Conservation (phyloP, 2,329 filamentous ascomycete genomes). For the Juglanconis sp. region DNA sequence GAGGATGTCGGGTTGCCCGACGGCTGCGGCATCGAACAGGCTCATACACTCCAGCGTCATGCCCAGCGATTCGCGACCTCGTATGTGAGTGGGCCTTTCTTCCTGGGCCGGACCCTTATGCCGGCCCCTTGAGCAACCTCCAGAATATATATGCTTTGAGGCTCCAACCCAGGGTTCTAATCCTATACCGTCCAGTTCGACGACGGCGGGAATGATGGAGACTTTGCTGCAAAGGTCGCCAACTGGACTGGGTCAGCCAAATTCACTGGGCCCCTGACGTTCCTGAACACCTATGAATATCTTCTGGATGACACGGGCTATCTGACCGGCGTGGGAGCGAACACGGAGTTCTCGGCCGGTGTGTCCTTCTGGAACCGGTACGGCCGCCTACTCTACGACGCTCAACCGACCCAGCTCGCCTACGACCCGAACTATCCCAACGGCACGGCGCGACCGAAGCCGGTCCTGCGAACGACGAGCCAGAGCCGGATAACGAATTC, state of each 20-base stretch:
- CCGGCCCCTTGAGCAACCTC: too few relatives aligned
- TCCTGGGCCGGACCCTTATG: too few relatives aligned
- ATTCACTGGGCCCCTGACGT: constrained; percentile 44
- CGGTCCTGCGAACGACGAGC: constrained; percentile 50
- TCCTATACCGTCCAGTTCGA: neutral
- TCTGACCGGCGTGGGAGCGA: constrained; percentile 47
- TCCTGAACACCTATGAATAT: constrained; percentile 52
- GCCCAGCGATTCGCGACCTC: constrained; percentile 47
- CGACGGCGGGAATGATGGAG: constrained; percentile 35
- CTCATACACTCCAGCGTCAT: constrained; percentile 52
- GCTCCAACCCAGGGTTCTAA: too few relatives aligned
- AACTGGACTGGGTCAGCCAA: constrained; percentile 37
- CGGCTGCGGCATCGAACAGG: constrained; percentile 55
- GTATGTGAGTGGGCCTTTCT: neutral
- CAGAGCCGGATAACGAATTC: constrained; percentile 54
- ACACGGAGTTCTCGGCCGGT: constrained; percentile 47
- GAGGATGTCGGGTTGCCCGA: constrained; percentile 43
- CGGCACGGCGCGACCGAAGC: constrained; percentile 44
- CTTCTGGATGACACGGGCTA: constrained; percentile 26
- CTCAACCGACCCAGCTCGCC: constrained; percentile 41
- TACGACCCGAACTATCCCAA: constrained; percentile 45
- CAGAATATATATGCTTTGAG: too few relatives aligned
- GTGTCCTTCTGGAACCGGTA: constrained; percentile 53
- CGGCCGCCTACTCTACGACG: constrained; percentile 50
- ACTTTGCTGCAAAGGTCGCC: constrained; percentile 45